A percentile compares a stretch with the other conserved stretches of the same genome.
phyloP scores from a whole-genome alignment of 2,329 filamentous ascomycete species.

The Pyricularia pennisetigena region DNA sequence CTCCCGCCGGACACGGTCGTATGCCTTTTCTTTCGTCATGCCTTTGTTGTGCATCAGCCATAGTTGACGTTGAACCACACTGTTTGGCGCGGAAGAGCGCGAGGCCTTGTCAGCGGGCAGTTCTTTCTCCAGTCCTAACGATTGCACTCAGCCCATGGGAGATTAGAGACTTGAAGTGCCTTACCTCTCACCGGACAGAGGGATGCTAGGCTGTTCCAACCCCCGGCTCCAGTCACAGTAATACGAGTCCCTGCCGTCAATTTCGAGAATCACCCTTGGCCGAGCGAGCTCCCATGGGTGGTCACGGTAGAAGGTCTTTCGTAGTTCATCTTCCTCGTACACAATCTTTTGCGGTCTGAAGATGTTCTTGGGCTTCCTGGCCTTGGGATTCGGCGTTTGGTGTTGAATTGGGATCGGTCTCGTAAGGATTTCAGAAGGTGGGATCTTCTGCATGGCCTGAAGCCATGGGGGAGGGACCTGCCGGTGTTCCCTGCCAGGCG shows the following conservation, averaged over 20 bases:
- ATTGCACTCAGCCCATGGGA: not conserved
- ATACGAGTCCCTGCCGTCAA: constrained; percentile 72
- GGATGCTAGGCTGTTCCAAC: constrained; percentile 63
- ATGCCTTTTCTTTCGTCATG: constrained; percentile 58
- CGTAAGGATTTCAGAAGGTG: constrained; percentile 48
- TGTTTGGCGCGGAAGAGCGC: constrained; percentile 23
- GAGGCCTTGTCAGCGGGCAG: not conserved
- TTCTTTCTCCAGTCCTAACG: not conserved
- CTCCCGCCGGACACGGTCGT: constrained; percentile 79
- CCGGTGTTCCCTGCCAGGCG: not conserved
- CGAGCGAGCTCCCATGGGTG: constrained; percentile 96
- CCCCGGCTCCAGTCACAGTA: constrained; percentile 69
- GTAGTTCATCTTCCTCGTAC: constrained; percentile 77
- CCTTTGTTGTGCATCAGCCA: constrained; percentile 65
- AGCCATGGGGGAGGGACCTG: constrained; percentile 36
- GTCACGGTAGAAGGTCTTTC: constrained; percentile 77
- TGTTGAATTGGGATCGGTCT: constrained; percentile 42
- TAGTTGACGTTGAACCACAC: constrained; percentile 85
- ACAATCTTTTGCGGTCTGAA: constrained; percentile 70
- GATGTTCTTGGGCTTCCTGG: constrained; percentile 59
- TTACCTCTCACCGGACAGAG: constrained; percentile 77
- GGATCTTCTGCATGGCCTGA: constrained; percentile 38
- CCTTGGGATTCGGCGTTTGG: constrained; percentile 29
- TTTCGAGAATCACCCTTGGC: constrained; percentile 75
- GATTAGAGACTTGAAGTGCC: not conserved